Base-by-base conservation (phyloP, 306 rosid species). In the Ceratonia siliqua region DNA sequence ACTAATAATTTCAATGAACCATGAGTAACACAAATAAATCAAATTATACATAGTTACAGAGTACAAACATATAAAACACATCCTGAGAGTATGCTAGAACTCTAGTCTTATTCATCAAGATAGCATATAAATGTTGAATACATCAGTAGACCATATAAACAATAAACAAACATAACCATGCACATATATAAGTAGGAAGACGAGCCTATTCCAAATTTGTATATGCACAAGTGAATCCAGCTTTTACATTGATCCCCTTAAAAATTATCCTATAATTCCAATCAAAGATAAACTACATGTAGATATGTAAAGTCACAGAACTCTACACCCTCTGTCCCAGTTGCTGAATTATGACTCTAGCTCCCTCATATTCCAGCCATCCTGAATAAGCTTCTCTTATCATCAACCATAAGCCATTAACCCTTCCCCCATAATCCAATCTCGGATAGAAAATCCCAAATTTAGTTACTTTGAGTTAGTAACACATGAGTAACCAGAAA, bases 141-240 rank as follows among this genome's bases (percentile, higher is more conserved):
- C 25, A 64, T 2, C 43, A 14, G 27, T 6, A 42, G 70, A 56
- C 55, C 74, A 33, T 54, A 64, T 24, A 42, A 63, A 64, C 50
- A 52, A 78, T 32, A 78, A 71, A 56, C 36, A 33, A 17, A 32
- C 45, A 54, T 75, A 55, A 7, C 33, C 39, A 79, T 14, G 75
- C 35, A 48, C 17, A n/a, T 24, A 59, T 7, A 66, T 27, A 43
- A 28, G 50, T 46, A 33, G 30, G 27, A 46, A 68, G 30, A 20
- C n/a, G 10, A 27, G 15, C 5, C 59, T 28, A 27, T n/a, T n/a
- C 43, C 36, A 64, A 64, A 36, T 38, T 63, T 62, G 0, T 5
- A 42, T 1, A 5, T 48, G 41, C 71, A 46, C 35, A 28, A 15
- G 12, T 46, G 41, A 28, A 18, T 9, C 42, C 43, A 9, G 27